Evolutionary conservation across 192 early-diverging fungal species (phyloP).

Genomic region (Phycomyces blakesleeanus): DNA sequence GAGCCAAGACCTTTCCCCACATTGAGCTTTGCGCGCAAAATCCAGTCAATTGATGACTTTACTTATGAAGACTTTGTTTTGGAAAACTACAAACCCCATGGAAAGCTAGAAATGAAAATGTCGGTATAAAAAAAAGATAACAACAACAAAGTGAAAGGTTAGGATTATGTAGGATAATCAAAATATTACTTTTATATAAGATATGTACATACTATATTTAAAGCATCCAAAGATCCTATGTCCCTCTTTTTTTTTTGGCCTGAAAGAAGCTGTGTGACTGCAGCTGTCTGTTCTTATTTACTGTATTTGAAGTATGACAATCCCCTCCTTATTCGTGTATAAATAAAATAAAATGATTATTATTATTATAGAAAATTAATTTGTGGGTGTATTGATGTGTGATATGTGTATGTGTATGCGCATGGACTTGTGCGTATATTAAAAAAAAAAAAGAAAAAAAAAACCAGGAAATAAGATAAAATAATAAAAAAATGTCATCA

Average conservation of each 20-base stretch:
- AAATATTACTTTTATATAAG: too few species aligned
- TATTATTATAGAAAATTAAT: too few species aligned
- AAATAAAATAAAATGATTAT: too few species aligned
- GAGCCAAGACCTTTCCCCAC: constrained; percentile 81
- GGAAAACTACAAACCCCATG: constrained; percentile 79
- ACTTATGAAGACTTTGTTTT: constrained; percentile 75
- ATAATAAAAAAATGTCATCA: background rate
- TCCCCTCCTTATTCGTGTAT: too few species aligned
- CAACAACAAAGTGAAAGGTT: too few species aligned
- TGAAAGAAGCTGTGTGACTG: too few species aligned
- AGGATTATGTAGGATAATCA: background rate
- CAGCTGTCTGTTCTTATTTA: too few species aligned
- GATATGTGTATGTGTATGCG: too few species aligned
- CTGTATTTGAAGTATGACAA: too few species aligned
- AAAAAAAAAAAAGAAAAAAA: background rate
- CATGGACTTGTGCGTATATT: too few species aligned
- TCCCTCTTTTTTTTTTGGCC: background rate
- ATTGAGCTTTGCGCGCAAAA: constrained; percentile 56
- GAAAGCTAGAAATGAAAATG: constrained; percentile 92
- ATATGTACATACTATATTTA: background rate
- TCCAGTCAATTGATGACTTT: constrained; percentile 68
- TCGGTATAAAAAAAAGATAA: constrained; percentile 71
- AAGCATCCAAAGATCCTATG: background rate
- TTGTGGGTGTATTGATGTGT: too few species aligned
- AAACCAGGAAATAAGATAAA: too few species aligned